A percentile compares a stretch with the other conserved stretches of the same genome.
Conservation (phyloP, 2,329 filamentous ascomycete genomes). For the Apiospora rasikravindrae region DNA sequence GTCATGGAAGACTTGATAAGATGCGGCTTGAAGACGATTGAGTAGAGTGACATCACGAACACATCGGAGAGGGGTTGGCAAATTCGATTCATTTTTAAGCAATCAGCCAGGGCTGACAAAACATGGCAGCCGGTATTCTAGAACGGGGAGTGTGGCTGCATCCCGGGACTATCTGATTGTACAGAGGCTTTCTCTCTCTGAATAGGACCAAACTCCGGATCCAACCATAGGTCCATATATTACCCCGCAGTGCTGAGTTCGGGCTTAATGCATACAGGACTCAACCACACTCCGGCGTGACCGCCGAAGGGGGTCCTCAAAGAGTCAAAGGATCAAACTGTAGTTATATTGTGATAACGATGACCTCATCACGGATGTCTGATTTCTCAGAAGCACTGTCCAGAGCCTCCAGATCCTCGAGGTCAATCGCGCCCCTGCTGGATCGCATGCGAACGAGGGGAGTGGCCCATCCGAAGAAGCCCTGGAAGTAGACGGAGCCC, state of each 20-base stretch:
- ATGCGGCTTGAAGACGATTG: too few species aligned
- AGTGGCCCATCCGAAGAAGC: background rate
- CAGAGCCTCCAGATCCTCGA: background rate
- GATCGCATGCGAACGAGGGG: background rate
- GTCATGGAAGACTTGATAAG: too few species aligned
- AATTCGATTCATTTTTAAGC: background rate
- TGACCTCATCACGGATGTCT: background rate
- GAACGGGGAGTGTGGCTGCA: background rate
- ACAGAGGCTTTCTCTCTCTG: background rate
- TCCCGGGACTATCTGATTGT: background rate
- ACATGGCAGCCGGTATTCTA: background rate
- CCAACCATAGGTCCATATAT: background rate
- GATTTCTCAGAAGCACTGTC: background rate
- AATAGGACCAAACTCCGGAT: background rate
- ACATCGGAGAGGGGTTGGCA: background rate
- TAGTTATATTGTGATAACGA: background rate
- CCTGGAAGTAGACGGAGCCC: constrained; percentile 4
- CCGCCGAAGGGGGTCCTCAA: background rate
- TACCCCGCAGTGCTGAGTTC: background rate
- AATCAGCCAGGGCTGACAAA: background rate
- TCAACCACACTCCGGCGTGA: background rate
- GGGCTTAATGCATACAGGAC: background rate
- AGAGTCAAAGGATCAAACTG: background rate
- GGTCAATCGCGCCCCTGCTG: background rate
- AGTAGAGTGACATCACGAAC: background rate